Percentiles rank a stretch among this genome's conserved stretches.
Evolutionary conservation across 306 rosid genomes (phyloP).

Genomic region (Geum urbanum): DNA sequence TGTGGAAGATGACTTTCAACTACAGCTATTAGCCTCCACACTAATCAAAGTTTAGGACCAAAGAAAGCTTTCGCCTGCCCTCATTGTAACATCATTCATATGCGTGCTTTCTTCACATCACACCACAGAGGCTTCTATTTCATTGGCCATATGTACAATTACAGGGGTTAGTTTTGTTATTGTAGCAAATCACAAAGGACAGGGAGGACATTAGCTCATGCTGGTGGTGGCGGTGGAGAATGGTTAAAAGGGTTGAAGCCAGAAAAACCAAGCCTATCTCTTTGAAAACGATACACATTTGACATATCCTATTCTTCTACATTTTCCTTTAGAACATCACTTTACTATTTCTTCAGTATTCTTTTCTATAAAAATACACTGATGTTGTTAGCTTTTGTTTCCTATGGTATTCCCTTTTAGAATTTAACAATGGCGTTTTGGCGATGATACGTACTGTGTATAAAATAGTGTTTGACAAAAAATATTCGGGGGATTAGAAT

Average conservation of each 20-base stretch:
- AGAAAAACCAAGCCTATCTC: slow-evolving; percentile 13
- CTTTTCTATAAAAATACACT: not conserved
- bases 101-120: slow-evolving; percentile 25
- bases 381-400: slow-evolving; percentile 9
- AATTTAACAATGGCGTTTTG: slow-evolving; percentile 11
- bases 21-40: slow-evolving; percentile 28
- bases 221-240: slow-evolving; percentile 24
- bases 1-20: slow-evolving; percentile 58
- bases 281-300: slow-evolving; percentile 29
- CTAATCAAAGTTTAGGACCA: slow-evolving; percentile 25
- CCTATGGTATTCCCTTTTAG: slow-evolving; percentile 25
- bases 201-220: not conserved
- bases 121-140: slow-evolving; percentile 24
- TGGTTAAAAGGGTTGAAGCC: slow-evolving; percentile 15
- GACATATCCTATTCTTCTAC: slow-evolving; percentile 24
- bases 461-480: slow-evolving; percentile 66
- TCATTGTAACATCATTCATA: slow-evolving; percentile 24
- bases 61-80: slow-evolving; percentile 36
- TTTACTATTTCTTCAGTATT: slow-evolving; percentile 15
- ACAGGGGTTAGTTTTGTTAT: slow-evolving; percentile 13
- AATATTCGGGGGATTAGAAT: slow-evolving; percentile 20
- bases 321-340: not conserved
- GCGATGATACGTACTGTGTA: slow-evolving; percentile 26
- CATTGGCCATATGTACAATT: slow-evolving; percentile 48
- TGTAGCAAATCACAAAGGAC: slow-evolving; percentile 9